A percentile compares a stretch with the other conserved stretches of the same genome.
Evolutionary conservation across 805 yeast genomes (phyloP).

Genomic region (Myxozyma nipponensis): DNA sequence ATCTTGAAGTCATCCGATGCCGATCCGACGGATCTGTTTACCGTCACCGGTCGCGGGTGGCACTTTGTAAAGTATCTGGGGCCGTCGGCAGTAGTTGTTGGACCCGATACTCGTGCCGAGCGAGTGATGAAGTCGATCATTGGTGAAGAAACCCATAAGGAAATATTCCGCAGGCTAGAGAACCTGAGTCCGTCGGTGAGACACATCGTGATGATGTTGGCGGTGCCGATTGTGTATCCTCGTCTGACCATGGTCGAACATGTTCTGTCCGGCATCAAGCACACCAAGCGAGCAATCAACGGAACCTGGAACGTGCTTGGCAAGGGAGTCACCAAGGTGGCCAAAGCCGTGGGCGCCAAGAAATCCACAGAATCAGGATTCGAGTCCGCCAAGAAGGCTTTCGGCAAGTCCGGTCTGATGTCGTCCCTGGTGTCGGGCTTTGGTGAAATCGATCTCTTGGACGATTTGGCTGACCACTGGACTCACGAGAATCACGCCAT

Average conservation of each 20-base stretch:
- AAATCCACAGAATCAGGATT: conserved; percentile 27
- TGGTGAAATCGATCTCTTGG: conserved; percentile 85
- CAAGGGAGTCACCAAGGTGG: conserved; percentile 35
- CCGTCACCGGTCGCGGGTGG: conserved; percentile 60
- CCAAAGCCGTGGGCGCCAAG: conserved; percentile 59
- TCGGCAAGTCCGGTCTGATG: conserved; percentile 43
- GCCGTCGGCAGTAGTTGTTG: conserved; percentile 62
- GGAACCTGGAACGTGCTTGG: conserved; percentile 27
- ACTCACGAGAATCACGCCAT: conserved; percentile 80
- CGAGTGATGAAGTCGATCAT: conserved; percentile 61
- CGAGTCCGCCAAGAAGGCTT: conserved; percentile 35
- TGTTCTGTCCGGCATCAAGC: conserved; percentile 47
- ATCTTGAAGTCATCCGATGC: conserved; percentile 16
- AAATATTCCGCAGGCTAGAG: conserved; percentile 56
- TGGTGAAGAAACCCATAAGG: conserved; percentile 51
- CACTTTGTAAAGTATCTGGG: conserved; percentile 75
- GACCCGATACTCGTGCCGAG: conserved; percentile 92
- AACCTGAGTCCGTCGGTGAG: conserved; percentile 59
- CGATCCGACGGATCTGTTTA: conserved; percentile 24
- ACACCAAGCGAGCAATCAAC: conserved; percentile 37
- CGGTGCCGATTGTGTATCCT: conserved; percentile 94
- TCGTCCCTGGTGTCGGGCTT: conserved; percentile 83
- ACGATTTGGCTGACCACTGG: conserved; percentile 96
- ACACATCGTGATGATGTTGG: conserved; percentile 78
- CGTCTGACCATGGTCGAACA: conserved; percentile 87